These are phyloP conservation scores for Lomentospora prolificans DNA, from an alignment of 2,329 filamentous ascomycete genomes.

Conservation along the genomic window DNA sequence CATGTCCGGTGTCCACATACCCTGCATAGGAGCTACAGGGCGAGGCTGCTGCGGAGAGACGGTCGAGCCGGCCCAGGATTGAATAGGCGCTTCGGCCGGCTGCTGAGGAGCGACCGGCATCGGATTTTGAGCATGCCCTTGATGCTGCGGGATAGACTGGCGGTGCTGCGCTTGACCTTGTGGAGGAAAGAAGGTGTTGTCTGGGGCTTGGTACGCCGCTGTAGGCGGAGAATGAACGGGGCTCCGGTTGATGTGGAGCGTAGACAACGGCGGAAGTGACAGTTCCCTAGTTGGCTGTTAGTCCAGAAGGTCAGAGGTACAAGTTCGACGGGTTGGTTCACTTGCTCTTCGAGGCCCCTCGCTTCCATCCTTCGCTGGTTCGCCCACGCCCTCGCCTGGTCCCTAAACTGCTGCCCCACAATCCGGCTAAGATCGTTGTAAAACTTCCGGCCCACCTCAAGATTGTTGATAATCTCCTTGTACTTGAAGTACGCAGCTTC, in stretches of 20 bases:
- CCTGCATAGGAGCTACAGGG: conserved; percentile 32
- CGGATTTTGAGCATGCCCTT: conserved; percentile 11
- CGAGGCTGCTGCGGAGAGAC: conserved; percentile 46
- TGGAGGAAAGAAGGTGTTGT: conserved; percentile 13
- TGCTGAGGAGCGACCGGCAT: conserved; percentile 26
- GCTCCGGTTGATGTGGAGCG: conserved; percentile 27
- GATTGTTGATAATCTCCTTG: conserved; percentile 86
- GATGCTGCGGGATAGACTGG: conserved; percentile 14
- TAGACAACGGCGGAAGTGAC: conserved; percentile 39
- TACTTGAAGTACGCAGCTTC: conserved; percentile 93
- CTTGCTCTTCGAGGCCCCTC: conserved; percentile 64
- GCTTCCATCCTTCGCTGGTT: conserved; percentile 75
- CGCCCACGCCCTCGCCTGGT: conserved; percentile 67
- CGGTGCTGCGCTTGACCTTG: conserved; percentile 12
- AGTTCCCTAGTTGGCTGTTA: conserved; percentile 30
- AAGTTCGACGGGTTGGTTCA: conserved; percentile 10
- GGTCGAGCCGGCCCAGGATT: conserved; percentile 44
- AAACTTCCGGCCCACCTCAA: conserved; percentile 87
- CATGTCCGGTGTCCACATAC: conserved; percentile 70
- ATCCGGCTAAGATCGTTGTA: conserved; percentile 94
- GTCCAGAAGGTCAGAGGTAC: conserved; percentile 10
- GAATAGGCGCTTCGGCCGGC: conserved; percentile 31
- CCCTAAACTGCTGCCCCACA: conserved; percentile 67
- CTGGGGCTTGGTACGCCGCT: conserved; percentile 7
- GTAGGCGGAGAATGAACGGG: conserved; percentile 16